Conservation (phyloP, 345 rosid species). For the Acer negundo region DNA sequence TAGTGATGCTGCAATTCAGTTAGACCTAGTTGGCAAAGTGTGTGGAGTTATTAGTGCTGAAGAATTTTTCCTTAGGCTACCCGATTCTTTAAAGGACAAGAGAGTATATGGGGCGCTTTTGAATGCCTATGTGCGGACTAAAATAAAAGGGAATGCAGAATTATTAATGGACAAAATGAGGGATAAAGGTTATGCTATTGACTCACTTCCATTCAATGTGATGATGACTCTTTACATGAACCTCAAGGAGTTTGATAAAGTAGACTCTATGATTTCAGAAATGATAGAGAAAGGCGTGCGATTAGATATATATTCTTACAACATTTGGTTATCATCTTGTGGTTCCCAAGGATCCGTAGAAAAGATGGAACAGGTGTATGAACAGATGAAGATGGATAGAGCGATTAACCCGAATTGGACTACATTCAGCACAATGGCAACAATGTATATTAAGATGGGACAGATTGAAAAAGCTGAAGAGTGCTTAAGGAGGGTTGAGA, state of each 20-base stretch:
- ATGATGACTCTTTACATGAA: constrained; percentile 99
- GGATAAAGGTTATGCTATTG: constrained; percentile 57
- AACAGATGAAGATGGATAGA: constrained; percentile 66
- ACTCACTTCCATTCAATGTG: constrained; percentile 84
- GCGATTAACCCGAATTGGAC: constrained; percentile 80
- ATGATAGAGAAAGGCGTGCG: constrained; percentile 72
- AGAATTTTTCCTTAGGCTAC: constrained; percentile 55
- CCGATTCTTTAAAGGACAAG: constrained; percentile 68
- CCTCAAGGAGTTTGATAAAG: constrained; percentile 68
- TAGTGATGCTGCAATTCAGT: constrained; percentile 93
- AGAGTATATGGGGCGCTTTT: constrained; percentile 83
- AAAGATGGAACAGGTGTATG: constrained; percentile 76
- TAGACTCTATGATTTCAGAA: constrained; percentile 67
- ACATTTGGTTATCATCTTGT: constrained; percentile 89
- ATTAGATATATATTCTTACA: constrained; percentile 83
- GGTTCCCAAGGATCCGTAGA: constrained; percentile 69
- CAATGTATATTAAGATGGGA: constrained; percentile 84
- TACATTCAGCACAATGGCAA: constrained; percentile 90
- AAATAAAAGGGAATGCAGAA: constrained; percentile 72
- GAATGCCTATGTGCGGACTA: constrained; percentile 69
- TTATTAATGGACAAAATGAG: constrained; percentile 63
- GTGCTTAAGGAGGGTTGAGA: constrained; percentile 75
- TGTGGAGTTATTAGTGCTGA: constrained; percentile 75
- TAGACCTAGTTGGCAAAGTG: constrained; percentile 86
- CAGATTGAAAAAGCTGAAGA: constrained; percentile 75